Evolutionary conservation across 2,329 filamentous ascomycete species (phyloP), one percentile per base, ranked within the genome.

Genomic region (Venturia carpophila): DNA sequence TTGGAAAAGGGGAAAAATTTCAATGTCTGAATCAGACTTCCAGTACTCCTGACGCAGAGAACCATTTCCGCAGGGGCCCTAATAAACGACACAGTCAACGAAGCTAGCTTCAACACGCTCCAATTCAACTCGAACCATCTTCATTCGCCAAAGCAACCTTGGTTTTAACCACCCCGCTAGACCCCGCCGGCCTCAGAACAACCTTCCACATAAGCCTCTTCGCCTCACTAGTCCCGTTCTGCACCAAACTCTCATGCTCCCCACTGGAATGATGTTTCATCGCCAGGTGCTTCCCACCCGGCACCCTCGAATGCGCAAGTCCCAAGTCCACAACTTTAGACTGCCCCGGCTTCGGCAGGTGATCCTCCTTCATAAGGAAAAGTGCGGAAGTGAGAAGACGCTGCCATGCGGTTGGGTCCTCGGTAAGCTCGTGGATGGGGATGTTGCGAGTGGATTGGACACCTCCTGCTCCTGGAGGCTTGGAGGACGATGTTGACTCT

Each of bases 331-430:
- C 34, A 17, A 60, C 34, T 62, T 65, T 65, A n/a, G 34, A 13
- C 45, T 55, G 55, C 17, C 42, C 64, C 5, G 34, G n/a, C 42
- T 63, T 55, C 10, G 64, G 64, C 21, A 66, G 21, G 11, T 64
- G 55, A 30, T 65, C 64, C 19, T 66, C 52, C n/a, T 63, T 62
- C 55, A 66, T 66, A 13, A 63, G 37, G 43, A 66, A 66, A 5
- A 66, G 27, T 19, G 64, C 39, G 3, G 55, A 37, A 1, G 60
- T 58, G 10, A 66, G 64, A 15, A 66, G 64, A 13, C 64, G 58
- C 30, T 66, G 64, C 60, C 58, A 63, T 11, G 64, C 64, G 5
- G 60, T 63, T 34, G 58, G 41, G 21, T 63, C 60, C 9, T 55
- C 47, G 4, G 55, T 27, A 4, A 66, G 30, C 42, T 66, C 64